These are phyloP conservation scores for Lepidopterella palustris DNA, from an alignment of 495 filamentous ascomycete species.

Conservation along the genomic window DNA sequence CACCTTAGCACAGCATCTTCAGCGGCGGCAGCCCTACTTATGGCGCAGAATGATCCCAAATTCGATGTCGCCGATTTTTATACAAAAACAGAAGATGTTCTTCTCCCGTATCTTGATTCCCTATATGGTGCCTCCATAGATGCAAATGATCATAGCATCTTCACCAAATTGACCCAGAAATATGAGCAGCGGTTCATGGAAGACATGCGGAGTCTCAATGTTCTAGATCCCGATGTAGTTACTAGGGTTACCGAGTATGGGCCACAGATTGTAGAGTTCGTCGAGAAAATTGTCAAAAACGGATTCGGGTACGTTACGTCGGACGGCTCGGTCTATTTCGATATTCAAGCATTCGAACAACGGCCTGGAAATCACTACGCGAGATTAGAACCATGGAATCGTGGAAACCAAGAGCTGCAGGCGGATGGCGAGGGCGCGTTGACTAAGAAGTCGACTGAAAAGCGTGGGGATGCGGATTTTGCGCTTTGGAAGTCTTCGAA, in stretches of 20 bases:
- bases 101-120: constrained; percentile 79
- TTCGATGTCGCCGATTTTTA: constrained; percentile 48
- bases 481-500: constrained; percentile 93
- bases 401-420: constrained; percentile 70
- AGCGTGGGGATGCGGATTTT: constrained; percentile 74
- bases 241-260: constrained; percentile 90
- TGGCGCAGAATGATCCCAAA: constrained; percentile 13
- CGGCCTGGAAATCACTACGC: constrained; percentile 72
- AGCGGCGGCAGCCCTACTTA: constrained; percentile 30
- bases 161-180: constrained; percentile 71
- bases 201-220: constrained; percentile 82
- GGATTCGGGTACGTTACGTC: constrained; percentile 74
- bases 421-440: constrained; percentile 89
- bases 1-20: constrained; percentile 66
- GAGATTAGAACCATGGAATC: constrained; percentile 77
- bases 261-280: constrained; percentile 70
- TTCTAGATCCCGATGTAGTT: constrained; percentile 69
- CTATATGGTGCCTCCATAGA: constrained; percentile 68
- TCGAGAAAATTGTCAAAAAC: constrained; percentile 73
- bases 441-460: constrained; percentile 56
- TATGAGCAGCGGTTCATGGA: constrained; percentile 78
- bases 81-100: constrained; percentile 52
- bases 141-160: constrained; percentile 65
- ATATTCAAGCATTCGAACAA: constrained; percentile 79
- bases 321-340: constrained; percentile 90